Evolutionary conservation across 768 basidiomycete species (phyloP).

Genomic region (Terana coerulea): DNA sequence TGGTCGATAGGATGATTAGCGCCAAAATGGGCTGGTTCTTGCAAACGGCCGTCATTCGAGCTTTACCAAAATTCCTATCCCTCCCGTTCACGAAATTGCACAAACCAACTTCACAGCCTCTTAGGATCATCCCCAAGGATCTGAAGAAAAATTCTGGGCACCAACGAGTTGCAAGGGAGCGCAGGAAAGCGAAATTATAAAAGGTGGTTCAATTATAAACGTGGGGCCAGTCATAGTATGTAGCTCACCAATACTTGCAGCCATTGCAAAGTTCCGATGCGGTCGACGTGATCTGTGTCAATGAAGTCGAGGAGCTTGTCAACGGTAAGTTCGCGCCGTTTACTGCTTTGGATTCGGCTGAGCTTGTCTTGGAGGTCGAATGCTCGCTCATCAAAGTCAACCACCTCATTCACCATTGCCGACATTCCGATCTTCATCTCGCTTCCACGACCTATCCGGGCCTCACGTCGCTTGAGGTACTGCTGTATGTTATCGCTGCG

Average conservation of each 20-base stretch:
- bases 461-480: conserved; percentile 24
- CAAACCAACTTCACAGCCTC: too few relatives aligned
- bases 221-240: conserved; percentile 25
- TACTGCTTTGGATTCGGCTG: background rate
- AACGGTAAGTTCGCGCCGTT: conserved; percentile 19
- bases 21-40: too few relatives aligned
- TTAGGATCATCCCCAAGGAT: too few relatives aligned
- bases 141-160: too few relatives aligned
- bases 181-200: too few relatives aligned
- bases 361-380: conserved; percentile 22
- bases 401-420: conserved; percentile 20
- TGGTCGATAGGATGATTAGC: too few relatives aligned
- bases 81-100: too few relatives aligned
- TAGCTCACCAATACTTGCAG: conserved; percentile 21
- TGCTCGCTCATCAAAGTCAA: conserved; percentile 15
- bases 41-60: too few relatives aligned
- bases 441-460: conserved; percentile 27
- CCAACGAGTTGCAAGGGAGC: too few relatives aligned
- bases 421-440: conserved; percentile 27
- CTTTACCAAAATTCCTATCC: too few relatives aligned
- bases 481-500: conserved; percentile 19
- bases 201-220: too few relatives aligned
- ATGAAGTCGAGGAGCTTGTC: conserved; percentile 22
- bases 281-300: conserved; percentile 23
- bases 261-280: conserved; percentile 28